Evolutionary conservation across 305 asterid genomes (phyloP), one percentile per base, ranked within the genome.

Genomic region (Petunia hybrid): DNA sequence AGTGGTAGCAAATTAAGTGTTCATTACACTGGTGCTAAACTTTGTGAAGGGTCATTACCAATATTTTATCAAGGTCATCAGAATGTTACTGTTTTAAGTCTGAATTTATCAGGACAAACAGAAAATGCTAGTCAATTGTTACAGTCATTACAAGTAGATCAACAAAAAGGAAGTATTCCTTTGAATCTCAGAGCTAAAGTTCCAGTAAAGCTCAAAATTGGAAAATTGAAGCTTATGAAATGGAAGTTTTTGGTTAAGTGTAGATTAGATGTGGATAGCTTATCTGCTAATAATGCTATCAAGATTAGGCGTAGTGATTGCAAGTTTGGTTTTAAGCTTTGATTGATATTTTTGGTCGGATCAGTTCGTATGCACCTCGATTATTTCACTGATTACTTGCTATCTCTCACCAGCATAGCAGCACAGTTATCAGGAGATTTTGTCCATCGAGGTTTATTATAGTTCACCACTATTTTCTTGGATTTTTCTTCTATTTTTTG

Each of bases 231-330:
- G 79, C 83, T 96, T 82, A 90, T 86, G 92, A 93, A 90, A 62
- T 94, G 98, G 99, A 94, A 86, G 85, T 93, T 92, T 87, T 83
- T 91, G 92, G 98, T 96, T 40, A 94, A 84, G 93, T 96, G 99
- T 67, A 86, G 84, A 76, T 79, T 94, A 75, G 82, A 14, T 46
- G 98, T 92, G 12, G 94, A 96, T 65, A 91, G 93, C 48, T 83
- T 94, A n/a, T 9, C 83, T 22, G 70, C 56, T 16, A 88, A 90
- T 78, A 87, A 89, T 81, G 84, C n/a, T 1, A 86, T 94, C 68
- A 90, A 98, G 81, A 89, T 96, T 73, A 89, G 92, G 61, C 69
- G 89, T 55, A 92, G 92, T 63, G 84, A 88, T 3, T 96, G 99
- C 83, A 93, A 84, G 60, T 90, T 94, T 78, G 88, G 95, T 87